phyloP scores from a whole-genome alignment of 345 rosid genomes.

The Murraya paniculata region DNA sequence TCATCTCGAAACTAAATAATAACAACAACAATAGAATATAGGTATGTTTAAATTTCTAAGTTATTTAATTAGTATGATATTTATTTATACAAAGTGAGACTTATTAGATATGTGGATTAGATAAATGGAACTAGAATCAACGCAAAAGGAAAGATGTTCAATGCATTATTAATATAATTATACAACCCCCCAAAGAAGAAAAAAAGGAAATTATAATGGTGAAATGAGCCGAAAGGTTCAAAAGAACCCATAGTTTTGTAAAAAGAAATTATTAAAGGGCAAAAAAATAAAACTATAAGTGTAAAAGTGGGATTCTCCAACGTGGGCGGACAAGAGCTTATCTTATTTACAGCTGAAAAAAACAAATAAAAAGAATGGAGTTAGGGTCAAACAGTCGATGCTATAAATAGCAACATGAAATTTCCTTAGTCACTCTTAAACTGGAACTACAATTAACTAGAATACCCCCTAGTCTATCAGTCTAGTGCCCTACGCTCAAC shows the following conservation, averaged over 20 bases:
- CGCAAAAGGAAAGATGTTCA: background rate
- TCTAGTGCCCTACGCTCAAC: constrained; percentile 8
- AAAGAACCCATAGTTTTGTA: constrained; percentile 1
- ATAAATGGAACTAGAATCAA: background rate
- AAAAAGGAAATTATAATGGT: background rate
- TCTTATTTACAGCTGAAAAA: constrained; percentile 14
- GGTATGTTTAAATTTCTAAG: too few species aligned
- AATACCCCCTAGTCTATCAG: background rate
- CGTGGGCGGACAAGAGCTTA: background rate
- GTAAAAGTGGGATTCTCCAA: background rate
- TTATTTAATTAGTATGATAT: too few species aligned
- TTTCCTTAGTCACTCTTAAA: constrained; percentile 23
- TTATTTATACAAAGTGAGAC: too few species aligned
- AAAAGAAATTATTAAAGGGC: background rate
- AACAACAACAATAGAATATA: too few species aligned
- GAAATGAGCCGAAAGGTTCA: constrained; percentile 35
- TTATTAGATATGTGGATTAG: too few species aligned
- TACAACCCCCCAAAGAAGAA: background rate
- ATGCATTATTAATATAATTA: background rate
- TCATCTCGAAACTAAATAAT: too few species aligned
- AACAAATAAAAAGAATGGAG: background rate
- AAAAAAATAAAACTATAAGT: background rate
- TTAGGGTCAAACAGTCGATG: constrained; percentile 16
- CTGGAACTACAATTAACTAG: constrained; percentile 21
- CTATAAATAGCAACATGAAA: constrained; percentile 21